phyloP scores from a whole-genome alignment of 306 rosid species.

The Medicago ruthenica region DNA sequence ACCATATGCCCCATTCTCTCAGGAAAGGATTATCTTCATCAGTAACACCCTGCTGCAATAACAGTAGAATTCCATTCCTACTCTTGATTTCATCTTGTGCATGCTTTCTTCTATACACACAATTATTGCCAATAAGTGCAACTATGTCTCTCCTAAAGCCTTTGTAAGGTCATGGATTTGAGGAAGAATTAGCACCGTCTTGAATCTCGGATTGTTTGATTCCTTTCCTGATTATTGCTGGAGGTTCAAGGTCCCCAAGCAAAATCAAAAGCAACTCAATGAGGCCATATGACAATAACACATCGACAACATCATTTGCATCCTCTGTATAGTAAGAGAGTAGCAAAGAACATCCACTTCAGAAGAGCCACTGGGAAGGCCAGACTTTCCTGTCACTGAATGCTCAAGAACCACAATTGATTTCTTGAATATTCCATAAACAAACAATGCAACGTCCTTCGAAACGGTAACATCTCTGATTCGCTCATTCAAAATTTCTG shows the following conservation, averaged over 20 bases:
- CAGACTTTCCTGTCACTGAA: slow-evolving; percentile 46
- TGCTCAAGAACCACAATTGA: slow-evolving; percentile 46
- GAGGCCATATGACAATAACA: slow-evolving; percentile 62
- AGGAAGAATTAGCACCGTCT: slow-evolving; percentile 39
- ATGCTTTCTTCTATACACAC: slow-evolving; percentile 61
- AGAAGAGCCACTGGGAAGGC: slow-evolving; percentile 68
- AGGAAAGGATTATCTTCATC: slow-evolving; percentile 85
- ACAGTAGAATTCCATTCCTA: slow-evolving; percentile 65
- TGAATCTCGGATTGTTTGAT: slow-evolving; percentile 51
- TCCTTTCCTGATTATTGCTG: slow-evolving; percentile 63
- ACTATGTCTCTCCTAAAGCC: slow-evolving; percentile 84
- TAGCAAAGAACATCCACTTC: slow-evolving; percentile 70
- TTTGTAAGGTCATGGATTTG: slow-evolving; percentile 55
- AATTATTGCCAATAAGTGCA: slow-evolving; percentile 71
- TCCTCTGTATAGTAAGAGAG: slow-evolving; percentile 57
- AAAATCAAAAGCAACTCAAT: slow-evolving; percentile 57
- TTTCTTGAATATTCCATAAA: slow-evolving; percentile 66
- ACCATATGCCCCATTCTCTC: slow-evolving; percentile 93
- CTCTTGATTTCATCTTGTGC: slow-evolving; percentile 71
- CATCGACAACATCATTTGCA: slow-evolving; percentile 51
- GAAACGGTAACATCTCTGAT: slow-evolving; percentile 49
- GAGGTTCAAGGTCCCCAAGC: slow-evolving; percentile 80
- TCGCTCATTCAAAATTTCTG: slow-evolving; percentile 64
- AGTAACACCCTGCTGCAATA: slow-evolving; percentile 79
- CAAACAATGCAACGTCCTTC: slow-evolving; percentile 53